Evolutionary conservation across 306 rosid species (phyloP), one percentile per base, ranked within the genome.

Genomic region (Acacia acuminata): DNA sequence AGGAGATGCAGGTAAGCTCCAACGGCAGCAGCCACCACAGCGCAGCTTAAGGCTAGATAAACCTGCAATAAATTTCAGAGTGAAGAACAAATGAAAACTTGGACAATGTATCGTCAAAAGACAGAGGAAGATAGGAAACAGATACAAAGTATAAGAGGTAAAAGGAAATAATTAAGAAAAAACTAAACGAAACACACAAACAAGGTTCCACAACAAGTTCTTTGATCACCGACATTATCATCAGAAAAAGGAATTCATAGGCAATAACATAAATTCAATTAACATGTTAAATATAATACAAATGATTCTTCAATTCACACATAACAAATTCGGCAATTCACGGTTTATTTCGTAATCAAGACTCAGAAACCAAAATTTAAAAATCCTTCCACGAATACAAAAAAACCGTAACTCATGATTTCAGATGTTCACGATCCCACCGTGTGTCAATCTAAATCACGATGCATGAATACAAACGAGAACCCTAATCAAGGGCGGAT

Each of bases 1-100:
- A 93, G 82, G 3, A 90, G 25, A 78, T 95, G 99, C 77, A 95
- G 85, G 82, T 87, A 95, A 2, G 93, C 94, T 40, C 99, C 99
- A 24, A 79, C 85, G 71, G 97, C 94, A 1, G 96, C 84, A 43
- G 90, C 91, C 50, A 91, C 69, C 25, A 95, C 86, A 30, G 99
- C 89, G 53, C 90, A 92, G 77, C 90, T 91, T 48, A 93, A 44
- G 6, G 97, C 89, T 17, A 93, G 79, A 77, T 95, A 95, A 67
- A 95, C 98, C 98, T 95, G 87, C 84, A 86, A 83, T 7, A 24
- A 58, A 6, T 40, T 24, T 22, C 50, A 63, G 1, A 19, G 3
- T 1, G 3, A 61, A 25, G 69, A 8, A 69, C 34, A 24, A n/a
- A 7, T 16, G 5, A 56, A 48, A 70, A 3, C 16, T 30, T 60